Percentiles rank a stretch among this genome's conserved stretches.
Evolutionary conservation across 371 early-diverging fungal species (phyloP).

Genomic region (Rhizopus microsporus): DNA sequence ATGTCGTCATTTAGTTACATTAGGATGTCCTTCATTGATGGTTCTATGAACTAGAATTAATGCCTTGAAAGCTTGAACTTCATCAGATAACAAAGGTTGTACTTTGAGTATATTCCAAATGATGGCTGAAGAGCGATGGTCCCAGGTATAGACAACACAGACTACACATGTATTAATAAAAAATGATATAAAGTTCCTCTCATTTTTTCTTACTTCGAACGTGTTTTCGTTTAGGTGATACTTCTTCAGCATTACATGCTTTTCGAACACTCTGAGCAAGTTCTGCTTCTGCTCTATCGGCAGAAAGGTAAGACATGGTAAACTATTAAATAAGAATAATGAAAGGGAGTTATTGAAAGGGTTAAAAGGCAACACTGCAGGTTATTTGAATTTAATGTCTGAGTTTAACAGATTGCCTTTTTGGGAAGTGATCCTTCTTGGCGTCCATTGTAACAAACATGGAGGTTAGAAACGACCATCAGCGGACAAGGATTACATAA

Average conservation of each 20-base stretch:
- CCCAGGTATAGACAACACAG: constrained; percentile 94
- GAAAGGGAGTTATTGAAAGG: not conserved
- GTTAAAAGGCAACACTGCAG: not conserved
- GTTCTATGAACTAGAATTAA: constrained; percentile 95
- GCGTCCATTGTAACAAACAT: no score
- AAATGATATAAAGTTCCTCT: not conserved
- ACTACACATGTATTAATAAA: constrained; percentile 36
- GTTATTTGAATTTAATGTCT: no score
- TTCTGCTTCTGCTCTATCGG: constrained; percentile 84
- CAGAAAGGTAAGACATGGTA: constrained; percentile 49
- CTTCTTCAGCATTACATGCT: constrained; percentile 87
- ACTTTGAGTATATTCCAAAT: constrained; percentile 89
- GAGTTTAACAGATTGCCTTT: no score
- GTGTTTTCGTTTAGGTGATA: constrained; percentile 98
- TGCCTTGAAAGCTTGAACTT: constrained; percentile 94
- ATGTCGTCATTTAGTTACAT: constrained; percentile 43
- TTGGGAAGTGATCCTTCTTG: no score
- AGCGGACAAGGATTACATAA: no score
- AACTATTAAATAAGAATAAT: constrained; percentile 3
- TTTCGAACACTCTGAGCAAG: constrained; percentile 88
- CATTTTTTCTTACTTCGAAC: constrained; percentile 70
- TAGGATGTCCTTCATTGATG: constrained; percentile 90
- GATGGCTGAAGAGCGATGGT: constrained; percentile 82
- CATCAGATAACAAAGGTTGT: constrained; percentile 87
- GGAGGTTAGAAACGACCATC: no score